Conservation (phyloP, 192 early-diverging fungal species). For the Entomortierella lignicola region DNA sequence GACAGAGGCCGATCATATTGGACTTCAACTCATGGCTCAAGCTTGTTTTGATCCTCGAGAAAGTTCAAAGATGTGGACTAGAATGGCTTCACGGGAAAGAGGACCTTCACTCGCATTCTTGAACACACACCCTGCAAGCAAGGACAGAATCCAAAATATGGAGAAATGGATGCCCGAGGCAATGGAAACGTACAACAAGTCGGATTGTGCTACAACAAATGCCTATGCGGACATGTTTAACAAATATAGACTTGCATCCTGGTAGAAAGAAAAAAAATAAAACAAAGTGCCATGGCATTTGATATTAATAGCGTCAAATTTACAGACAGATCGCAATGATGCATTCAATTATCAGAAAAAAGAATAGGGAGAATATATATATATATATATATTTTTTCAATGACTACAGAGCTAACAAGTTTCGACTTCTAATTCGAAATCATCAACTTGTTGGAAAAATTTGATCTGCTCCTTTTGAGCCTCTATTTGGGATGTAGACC, state of each 20-base stretch:
- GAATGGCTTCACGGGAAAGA: conserved; percentile 69
- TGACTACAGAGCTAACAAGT: neutral
- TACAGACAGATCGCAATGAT: too few species aligned
- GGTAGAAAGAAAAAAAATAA: too few species aligned
- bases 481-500: conserved; percentile 14
- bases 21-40: conserved; percentile 86
- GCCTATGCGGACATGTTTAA: conserved; percentile 47
- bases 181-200: conserved; percentile 54
- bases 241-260: conserved; percentile 21
- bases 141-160: conserved; percentile 72
- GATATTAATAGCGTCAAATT: too few species aligned
- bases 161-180: conserved; percentile 76
- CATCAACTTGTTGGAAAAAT: conserved; percentile 38
- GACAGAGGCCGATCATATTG: conserved; percentile 93
- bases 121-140: conserved; percentile 88
- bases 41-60: conserved; percentile 93
- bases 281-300: too few species aligned
- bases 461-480: conserved; percentile 33
- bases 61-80: conserved; percentile 84
- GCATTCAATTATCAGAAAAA: too few species aligned
- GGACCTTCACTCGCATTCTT: conserved; percentile 70
- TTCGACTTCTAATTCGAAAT: conserved; percentile 45
- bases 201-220: conserved; percentile 62
- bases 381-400: too few species aligned
- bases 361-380: too few species aligned